Base-by-base conservation (phyloP, 1,284 basidiomycete species). In the Schizophyllum commune region DNA sequence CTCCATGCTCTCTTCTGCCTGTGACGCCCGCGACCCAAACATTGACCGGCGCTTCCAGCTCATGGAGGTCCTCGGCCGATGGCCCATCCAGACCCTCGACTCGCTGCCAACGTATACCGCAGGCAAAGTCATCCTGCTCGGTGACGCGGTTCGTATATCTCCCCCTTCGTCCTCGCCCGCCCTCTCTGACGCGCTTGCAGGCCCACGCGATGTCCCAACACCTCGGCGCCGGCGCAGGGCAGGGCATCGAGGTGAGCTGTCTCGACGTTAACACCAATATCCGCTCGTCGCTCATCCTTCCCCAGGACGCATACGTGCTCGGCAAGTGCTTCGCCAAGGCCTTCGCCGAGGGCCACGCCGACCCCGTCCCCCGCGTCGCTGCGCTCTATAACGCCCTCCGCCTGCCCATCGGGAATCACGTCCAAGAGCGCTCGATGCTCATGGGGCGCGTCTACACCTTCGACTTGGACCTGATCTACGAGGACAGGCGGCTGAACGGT, bases 41-140 rank as follows among this genome's bases (percentile, higher is more conserved):
- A 3, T 8, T 47, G 13, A 47, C 17, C 4, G 3, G 39, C 4
- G 17, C 39, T 47, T 17, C 9, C 39, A 47, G 39, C 39, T 47
- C 39, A 47, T 47, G 39, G 39, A 47, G 39, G 13, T 17, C 17
- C 39, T 47, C 39, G 39, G 39, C 3, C 39, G 74, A 59, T 83
- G 80, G 81, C 75, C 77, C 0, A 70, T 83, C 5, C 78, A 79
- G 61, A 73, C 73, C 17, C 64, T 79, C 1, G 67, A 67, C 17
- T 70, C 72, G 4, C 67, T 81, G 53, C 70, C 70, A 0, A 72
- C 73, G 15, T 80, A 74, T 61, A 71, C 73, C 1, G 67, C 68
- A 8, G 75, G 72, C 0, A 67, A 71, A 1, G 73, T 80, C 11
- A 75, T 76, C 2, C 65, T 83, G 5, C 60, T 80, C 5, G 81